phyloP scores from a whole-genome alignment of 2,329 filamentous ascomycete species.

The Elsinoe australis region DNA sequence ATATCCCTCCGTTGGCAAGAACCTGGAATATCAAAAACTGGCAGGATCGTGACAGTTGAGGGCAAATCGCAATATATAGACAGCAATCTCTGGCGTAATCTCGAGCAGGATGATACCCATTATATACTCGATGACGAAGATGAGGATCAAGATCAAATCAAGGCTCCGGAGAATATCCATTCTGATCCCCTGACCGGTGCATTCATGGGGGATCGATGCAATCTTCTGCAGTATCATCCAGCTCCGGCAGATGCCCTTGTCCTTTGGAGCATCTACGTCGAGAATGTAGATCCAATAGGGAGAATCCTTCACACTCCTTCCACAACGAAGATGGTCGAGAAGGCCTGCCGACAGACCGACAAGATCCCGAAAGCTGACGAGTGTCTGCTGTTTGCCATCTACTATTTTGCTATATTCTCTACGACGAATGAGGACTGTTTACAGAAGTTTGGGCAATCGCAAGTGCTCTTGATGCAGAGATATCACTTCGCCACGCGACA shows the following conservation, averaged over 20 bases:
- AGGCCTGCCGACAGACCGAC: slow-evolving; percentile 34
- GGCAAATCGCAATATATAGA: slow-evolving; percentile 40
- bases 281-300: slow-evolving; percentile 63
- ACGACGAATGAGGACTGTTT: slow-evolving; percentile 41
- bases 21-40: slow-evolving; percentile 16
- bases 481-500: slow-evolving; percentile 50
- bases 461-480: slow-evolving; percentile 38
- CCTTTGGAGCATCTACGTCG: slow-evolving; percentile 52
- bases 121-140: slow-evolving; percentile 26
- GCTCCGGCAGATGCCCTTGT: slow-evolving; percentile 1
- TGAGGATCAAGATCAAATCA: slow-evolving; percentile 18
- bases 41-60: slow-evolving; percentile 25
- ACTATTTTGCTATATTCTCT: slow-evolving; percentile 50
- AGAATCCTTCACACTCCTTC: slow-evolving; percentile 62
- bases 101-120: slow-evolving; percentile 26
- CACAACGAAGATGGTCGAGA: slow-evolving; percentile 47
- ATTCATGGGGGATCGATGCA: slow-evolving; percentile 21
- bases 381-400: slow-evolving; percentile 53
- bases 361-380: slow-evolving; percentile 53
- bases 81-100: slow-evolving; percentile 28
- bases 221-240: slow-evolving; percentile 13
- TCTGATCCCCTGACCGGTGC: slow-evolving; percentile 26
- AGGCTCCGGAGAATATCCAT: neutral
- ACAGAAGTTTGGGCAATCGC: slow-evolving; percentile 43
- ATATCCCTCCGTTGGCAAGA: neutral